phyloP scores from a whole-genome alignment of 2,329 filamentous ascomycete species.

The Paradendryphiella salina region DNA sequence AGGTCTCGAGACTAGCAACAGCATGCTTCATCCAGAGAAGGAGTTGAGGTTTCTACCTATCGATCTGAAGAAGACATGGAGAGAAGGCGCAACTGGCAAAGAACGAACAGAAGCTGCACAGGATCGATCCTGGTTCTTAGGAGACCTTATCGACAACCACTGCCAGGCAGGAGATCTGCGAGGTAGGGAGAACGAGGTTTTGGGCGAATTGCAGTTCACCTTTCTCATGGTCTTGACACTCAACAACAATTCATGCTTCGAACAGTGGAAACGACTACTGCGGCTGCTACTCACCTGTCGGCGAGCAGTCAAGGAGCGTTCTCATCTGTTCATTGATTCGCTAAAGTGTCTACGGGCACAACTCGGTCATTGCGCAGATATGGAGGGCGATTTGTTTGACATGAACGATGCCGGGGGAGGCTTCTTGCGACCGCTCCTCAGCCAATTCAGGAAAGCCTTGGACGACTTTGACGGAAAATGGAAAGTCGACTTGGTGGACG shows the following conservation, averaged over 20 bases:
- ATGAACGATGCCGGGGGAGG: constrained; percentile 57
- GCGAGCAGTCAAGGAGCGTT: constrained; percentile 53
- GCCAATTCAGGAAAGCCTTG: constrained; percentile 56
- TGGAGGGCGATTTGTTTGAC: constrained; percentile 65
- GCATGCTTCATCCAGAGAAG: constrained; percentile 40
- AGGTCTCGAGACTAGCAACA: constrained; percentile 51
- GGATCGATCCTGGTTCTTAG: constrained; percentile 65
- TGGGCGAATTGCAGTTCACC: constrained; percentile 65
- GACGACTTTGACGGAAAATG: constrained; percentile 52
- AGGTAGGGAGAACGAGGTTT: constrained; percentile 38
- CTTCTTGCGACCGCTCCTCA: constrained; percentile 58
- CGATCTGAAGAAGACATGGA: constrained; percentile 65
- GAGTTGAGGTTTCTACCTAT: constrained; percentile 60
- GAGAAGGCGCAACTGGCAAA: constrained; percentile 62
- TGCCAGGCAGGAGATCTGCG: constrained; percentile 40
- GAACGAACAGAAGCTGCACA: constrained; percentile 65
- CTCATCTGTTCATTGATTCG: constrained; percentile 57
- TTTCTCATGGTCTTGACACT: constrained; percentile 66
- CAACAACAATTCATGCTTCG: constrained; percentile 67
- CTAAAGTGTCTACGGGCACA: constrained; percentile 57
- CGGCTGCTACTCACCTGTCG: constrained; percentile 61
- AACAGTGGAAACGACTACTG: constrained; percentile 67
- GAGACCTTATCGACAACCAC: constrained; percentile 54
- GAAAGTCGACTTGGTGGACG: constrained; percentile 54
- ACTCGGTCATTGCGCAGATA: constrained; percentile 59